Conservation (phyloP, 1,284 basidiomycete species). For the Trametes versicolor region DNA sequence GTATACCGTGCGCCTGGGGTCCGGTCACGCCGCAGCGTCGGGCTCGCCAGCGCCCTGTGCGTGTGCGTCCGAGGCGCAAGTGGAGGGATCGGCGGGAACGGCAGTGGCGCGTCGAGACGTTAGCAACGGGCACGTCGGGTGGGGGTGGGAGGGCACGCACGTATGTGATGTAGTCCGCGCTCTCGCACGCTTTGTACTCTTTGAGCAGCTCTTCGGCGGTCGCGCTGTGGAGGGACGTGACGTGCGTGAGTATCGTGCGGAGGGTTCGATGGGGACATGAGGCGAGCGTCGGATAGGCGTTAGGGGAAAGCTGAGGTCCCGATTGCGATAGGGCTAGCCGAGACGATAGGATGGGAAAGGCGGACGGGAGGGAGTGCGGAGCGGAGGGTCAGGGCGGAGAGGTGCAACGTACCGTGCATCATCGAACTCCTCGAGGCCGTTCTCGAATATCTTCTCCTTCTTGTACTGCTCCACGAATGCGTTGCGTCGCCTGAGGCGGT, state of each 20-base stretch:
- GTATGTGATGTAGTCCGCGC: slow-evolving; percentile 89
- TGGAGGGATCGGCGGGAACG: slow-evolving; percentile 6
- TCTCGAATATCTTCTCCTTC: slow-evolving; percentile 94
- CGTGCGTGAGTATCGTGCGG: slow-evolving; percentile 1
- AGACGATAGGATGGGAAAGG: slow-evolving; percentile 4
- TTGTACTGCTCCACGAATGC: slow-evolving; percentile 99
- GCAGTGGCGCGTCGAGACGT: neutral
- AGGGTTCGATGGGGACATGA: neutral
- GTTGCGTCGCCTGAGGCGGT: slow-evolving; percentile 87
- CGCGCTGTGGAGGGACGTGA: slow-evolving; percentile 57
- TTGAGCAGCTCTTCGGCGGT: slow-evolving; percentile 88
- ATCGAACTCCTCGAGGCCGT: slow-evolving; percentile 93
- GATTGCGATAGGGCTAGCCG: neutral
- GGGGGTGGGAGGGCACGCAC: slow-evolving; percentile 49
- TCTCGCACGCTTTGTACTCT: slow-evolving; percentile 94
- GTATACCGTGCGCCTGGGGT: neutral
- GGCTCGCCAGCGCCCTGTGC: slow-evolving; percentile 38
- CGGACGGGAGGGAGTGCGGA: neutral
- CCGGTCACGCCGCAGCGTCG: slow-evolving; percentile 29
- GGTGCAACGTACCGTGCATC: slow-evolving; percentile 79
- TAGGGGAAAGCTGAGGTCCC: neutral
- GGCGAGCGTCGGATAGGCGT: slow-evolving; percentile 5
- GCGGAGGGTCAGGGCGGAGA: neutral
- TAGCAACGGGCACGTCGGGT: neutral
- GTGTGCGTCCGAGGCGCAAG: neutral